These are phyloP conservation scores for Globisporangium echinulatum DNA, from an alignment of 352 stramenopile species.

Conservation along the genomic window DNA sequence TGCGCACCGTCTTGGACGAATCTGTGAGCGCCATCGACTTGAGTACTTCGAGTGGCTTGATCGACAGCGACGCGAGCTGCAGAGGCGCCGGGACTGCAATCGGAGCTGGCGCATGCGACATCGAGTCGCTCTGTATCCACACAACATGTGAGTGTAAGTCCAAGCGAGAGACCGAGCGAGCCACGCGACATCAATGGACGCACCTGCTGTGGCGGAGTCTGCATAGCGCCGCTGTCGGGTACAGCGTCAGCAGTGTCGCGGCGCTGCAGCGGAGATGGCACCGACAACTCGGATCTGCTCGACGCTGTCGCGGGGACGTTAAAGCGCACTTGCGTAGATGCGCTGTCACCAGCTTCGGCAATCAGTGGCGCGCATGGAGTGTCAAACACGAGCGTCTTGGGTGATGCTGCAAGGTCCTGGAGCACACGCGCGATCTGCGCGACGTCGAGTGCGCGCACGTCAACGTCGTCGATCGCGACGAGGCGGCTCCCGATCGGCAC, in stretches of 20 bases:
- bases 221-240: background rate
- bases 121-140: background rate
- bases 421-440: conserved; percentile 29
- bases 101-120: background rate
- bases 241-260: background rate
- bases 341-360: too few relatives aligned
- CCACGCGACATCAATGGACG: background rate
- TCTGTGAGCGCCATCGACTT: conserved; percentile 7
- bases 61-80: conserved; percentile 16
- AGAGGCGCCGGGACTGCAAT: background rate
- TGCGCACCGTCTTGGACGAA: conserved; percentile 10
- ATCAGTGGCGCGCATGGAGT: conserved; percentile 1
- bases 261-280: background rate
- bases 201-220: background rate
- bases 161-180: too few relatives aligned
- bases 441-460: conserved; percentile 32
- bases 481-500: conserved; percentile 39
- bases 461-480: conserved; percentile 35
- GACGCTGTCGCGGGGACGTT: background rate
- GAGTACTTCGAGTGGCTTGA: conserved; percentile 20
- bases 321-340: background rate
- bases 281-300: background rate
- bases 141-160: too few relatives aligned
- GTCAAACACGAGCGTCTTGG: conserved; percentile 36
- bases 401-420: conserved; percentile 17